These are phyloP conservation scores for Fusarium metavorans DNA, from an alignment of 2,329 filamentous ascomycete genomes.

Conservation along the genomic window DNA sequence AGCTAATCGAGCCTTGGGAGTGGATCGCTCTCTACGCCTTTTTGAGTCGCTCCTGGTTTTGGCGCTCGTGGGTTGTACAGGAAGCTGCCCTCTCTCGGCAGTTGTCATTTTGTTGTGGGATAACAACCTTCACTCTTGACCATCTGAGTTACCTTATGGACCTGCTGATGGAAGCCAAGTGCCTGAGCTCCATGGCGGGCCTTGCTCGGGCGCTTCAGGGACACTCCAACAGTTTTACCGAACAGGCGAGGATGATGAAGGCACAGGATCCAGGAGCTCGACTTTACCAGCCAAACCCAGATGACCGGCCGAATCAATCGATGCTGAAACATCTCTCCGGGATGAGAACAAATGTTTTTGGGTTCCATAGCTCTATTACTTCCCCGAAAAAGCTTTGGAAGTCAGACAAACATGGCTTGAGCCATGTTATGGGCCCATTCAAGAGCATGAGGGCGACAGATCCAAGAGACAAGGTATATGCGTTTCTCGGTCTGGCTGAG, in stretches of 20 bases:
- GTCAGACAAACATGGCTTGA: not conserved
- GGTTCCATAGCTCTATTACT: not conserved
- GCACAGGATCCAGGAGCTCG: not conserved
- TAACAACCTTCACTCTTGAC: not conserved
- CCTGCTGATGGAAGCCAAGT: not conserved
- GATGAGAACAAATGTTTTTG: not conserved
- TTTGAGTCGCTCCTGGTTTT: not conserved
- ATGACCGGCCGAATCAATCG: not conserved
- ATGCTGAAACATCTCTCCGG: not conserved
- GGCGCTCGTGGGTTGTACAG: not conserved
- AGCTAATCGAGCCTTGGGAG: not conserved
- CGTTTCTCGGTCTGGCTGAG: not conserved
- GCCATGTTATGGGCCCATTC: not conserved
- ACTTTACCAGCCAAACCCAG: not conserved
- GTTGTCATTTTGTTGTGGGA: not conserved
- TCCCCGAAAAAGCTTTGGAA: not conserved
- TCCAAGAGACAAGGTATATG: not conserved
- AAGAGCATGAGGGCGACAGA: not conserved
- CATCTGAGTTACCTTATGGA: not conserved
- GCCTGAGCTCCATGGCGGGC: not conserved
- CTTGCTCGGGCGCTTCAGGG: not conserved
- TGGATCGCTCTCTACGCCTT: not conserved
- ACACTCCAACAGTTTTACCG: not conserved
- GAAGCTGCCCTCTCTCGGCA: not conserved
- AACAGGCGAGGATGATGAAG: not conserved